Evolutionary conservation across 2,329 filamentous ascomycete genomes (phyloP), one percentile per base, ranked within the genome.

Genomic region (Verticillium zaregamsianum): DNA sequence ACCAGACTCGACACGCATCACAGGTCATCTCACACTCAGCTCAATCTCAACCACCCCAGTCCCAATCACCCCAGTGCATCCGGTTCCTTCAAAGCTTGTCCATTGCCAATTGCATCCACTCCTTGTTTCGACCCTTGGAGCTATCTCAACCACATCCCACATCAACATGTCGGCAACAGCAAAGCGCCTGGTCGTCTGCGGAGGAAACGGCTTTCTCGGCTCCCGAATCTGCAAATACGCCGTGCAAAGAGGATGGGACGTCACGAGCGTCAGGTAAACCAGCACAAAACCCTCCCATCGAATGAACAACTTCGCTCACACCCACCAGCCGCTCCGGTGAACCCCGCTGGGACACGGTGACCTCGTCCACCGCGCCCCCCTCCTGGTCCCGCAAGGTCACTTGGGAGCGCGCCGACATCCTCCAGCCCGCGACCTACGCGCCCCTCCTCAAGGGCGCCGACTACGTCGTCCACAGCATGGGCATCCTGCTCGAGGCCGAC

Each of bases 401-500:
- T 65, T 98, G 95, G 95, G 90, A 92, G 68, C 89, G 89, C 66
- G 94, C 90, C 70, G 92, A 98, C 77, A 89, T 98, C 67, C 86
- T 99, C 64, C 86, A 90, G 63, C 94, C 95, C 0, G 80, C 85
- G 1, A 90, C 90, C 20, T 99, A 97, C 78, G 86, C 85, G 9
- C 80, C 89, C 0, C 85, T 94, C 57, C 86, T 99, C 64, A 84
- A 86, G 67, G 86, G 85, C 61, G 91, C 93, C 64, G 87, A 92
- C 73, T 93, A 88, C 61, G 93, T 98, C 31, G 90, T 99, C 56
- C 95, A 99, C 81, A 92, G 85, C 71, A 93, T 98, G 90, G 95
- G 95, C 11, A 97, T 99, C 69, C 83, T 99, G 20, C 86, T 99
- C 11, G 95, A 99, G 80, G 93, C 93, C 58, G 95, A 99, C 80